Conservation (phyloP, 257 asterid genomes). For the Petunia axillaris region DNA sequence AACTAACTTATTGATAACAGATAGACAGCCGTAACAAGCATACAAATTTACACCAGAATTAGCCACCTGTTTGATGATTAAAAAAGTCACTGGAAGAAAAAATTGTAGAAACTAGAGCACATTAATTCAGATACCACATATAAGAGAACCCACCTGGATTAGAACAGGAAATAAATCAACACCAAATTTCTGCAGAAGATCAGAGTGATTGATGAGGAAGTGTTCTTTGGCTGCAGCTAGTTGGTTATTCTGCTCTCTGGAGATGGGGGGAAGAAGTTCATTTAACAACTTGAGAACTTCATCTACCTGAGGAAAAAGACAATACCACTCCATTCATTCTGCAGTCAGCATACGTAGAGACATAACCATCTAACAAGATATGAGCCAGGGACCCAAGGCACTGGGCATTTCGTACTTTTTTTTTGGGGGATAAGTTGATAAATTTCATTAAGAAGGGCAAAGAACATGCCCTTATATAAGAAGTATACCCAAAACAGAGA, state of each 20-base stretch:
- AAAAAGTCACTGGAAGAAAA: slow-evolving; percentile 29
- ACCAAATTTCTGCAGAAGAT: slow-evolving; percentile 76
- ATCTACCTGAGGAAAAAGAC: slow-evolving; percentile 53
- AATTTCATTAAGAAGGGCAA: too few relatives aligned
- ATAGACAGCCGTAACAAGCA: slow-evolving; percentile 81
- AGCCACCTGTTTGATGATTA: slow-evolving; percentile 70
- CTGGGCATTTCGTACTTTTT: background rate
- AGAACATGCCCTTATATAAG: too few relatives aligned
- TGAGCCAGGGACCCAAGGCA: slow-evolving; percentile 11
- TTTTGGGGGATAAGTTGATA: too few relatives aligned
- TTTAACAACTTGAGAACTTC: slow-evolving; percentile 81
- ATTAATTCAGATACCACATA: slow-evolving; percentile 24
- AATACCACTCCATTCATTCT: slow-evolving; percentile 15
- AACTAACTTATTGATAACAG: slow-evolving; percentile 80
- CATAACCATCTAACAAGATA: slow-evolving; percentile 8
- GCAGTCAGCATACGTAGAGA: slow-evolving; percentile 12
- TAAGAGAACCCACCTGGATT: slow-evolving; percentile 63
- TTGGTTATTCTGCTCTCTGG: slow-evolving; percentile 52
- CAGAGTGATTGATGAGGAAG: slow-evolving; percentile 68
- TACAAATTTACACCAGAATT: slow-evolving; percentile 76
- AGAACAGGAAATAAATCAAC: slow-evolving; percentile 80
- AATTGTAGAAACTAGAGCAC: slow-evolving; percentile 9
- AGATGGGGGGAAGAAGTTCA: slow-evolving; percentile 74
- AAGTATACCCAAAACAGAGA: too few relatives aligned
- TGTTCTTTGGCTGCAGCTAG: slow-evolving; percentile 63